Evolutionary conservation across 345 rosid species (phyloP), one percentile per base, ranked within the genome.

Genomic region (Barbarea vulgaris): DNA sequence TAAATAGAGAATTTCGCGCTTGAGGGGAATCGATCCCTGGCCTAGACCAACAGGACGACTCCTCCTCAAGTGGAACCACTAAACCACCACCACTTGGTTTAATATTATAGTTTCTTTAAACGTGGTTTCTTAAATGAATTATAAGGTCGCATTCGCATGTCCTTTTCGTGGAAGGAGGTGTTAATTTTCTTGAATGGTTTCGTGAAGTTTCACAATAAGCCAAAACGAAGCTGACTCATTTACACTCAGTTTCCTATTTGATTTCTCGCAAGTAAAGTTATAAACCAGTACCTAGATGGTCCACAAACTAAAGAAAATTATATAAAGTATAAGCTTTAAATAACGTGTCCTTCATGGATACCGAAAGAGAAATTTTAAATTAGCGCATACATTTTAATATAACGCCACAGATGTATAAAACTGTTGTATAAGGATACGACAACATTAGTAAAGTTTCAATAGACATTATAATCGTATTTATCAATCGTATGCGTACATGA

Each of bases 141-240:
- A 66, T 7, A 47, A 55, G 33, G 57, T 74, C 55, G 77, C 70
- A 41, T 73, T 63, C 77, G 36, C 11, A 73, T 39, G 63, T 73
- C 70, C 27, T 73, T 52, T 17, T 64, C 70, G 25, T 53, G 41
- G 63, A 73, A 41, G 69, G 61, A 39, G 36, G 47, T 54, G 47
- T 64, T 64, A 41, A 64, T 41, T 73, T 64, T 42, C 64, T 64
- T 9, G 11, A 42, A 65, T 24, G 55, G 65, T 74, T 65, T 74
- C 22, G 24, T 22, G 78, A 65, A 42, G 15, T 56, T 57, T 46
- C 11, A 24, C 46, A 74, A 36, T 47, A 65, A 24, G 72, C 67
- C 72, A 74, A 74, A 66, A 65, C 48, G 30, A 31, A 56, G 72
- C 78, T 74, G 72, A 74, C 52, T 74, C 78, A 65, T 65, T 56